Conservation (phyloP, 306 rosid species). For the barrel medic (Medicago truncatula) region DNA sequence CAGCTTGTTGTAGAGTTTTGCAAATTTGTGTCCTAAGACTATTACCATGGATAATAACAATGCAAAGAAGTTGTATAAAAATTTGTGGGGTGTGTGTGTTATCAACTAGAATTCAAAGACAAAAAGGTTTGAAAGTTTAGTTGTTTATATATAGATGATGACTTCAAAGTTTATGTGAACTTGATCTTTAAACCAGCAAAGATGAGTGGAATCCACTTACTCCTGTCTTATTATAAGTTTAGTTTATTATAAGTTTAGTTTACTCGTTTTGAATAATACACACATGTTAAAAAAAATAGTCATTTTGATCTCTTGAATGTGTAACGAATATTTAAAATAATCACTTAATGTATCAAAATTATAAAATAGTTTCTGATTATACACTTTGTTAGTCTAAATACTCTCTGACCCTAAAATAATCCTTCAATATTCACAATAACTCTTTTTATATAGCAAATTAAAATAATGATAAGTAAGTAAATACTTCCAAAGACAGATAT, state of each 20-base stretch:
- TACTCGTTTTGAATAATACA: not conserved
- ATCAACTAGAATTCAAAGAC: constrained; percentile 11
- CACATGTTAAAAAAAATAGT: too few species aligned
- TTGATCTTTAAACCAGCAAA: not conserved
- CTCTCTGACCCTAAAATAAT: too few species aligned
- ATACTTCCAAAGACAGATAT: too few species aligned
- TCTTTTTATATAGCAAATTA: too few species aligned
- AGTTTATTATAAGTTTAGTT: not conserved
- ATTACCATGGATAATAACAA: constrained; percentile 35
- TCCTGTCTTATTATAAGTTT: not conserved
- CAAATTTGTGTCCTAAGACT: constrained; percentile 53
- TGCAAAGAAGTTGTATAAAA: not conserved
- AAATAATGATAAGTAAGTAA: too few species aligned
- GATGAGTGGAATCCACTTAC: not conserved
- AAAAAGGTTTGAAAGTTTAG: constrained; percentile 33
- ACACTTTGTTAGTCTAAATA: too few species aligned
- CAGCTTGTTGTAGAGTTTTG: constrained; percentile 64
- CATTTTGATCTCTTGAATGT: too few species aligned
- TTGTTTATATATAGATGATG: not conserved
- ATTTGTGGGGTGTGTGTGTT: not conserved
- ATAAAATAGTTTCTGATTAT: too few species aligned
- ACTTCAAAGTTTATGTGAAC: constrained; percentile 15
- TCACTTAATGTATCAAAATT: too few species aligned
- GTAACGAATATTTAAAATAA: too few species aligned
- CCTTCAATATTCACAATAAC: too few species aligned